Evolutionary conservation across 352 stramenopile genomes (phyloP), one percentile per base, ranked within the genome.

Genomic region (Globisporangium iwayamae): DNA sequence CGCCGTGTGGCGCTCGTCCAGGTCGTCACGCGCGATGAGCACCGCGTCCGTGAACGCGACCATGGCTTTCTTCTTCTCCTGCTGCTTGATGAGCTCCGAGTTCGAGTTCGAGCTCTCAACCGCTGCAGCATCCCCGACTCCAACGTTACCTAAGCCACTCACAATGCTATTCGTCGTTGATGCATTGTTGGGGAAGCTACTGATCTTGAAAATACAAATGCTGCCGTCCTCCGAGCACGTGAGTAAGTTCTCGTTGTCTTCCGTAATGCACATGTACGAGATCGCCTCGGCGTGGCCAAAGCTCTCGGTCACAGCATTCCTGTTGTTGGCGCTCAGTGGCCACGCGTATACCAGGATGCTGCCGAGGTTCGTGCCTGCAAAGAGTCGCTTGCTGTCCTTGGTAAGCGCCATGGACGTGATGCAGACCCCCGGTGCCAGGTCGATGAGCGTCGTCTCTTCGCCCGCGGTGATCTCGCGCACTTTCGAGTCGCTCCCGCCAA

Each of bases 1-100:
- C 18, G 79, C 71, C 13, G 75, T 63, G 8, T 76, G 66, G 34
- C 78, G 79, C 43, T 95, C 85, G 7, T 96, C 83, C 0, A 96
- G 62, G 60, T 96, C 88, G 34, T 96, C 88, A 2, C 81, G 68
- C 25, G 82, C 75, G 16, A 96, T 71, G 8, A 94, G 67, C 14
- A 96, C 71, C 4, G 83, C 72, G 56, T 95, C 87, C 2, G 56
- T 60, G 28, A 73, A 66, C 25, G 67, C 62, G 2, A 58, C 18
- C 20, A 64, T 47, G 7, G 48, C 52, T 41, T 73, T 74, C 63
- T 71, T 75, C 48, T 74, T 74, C 20, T 74, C 69, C 8, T 67
- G 63, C 38, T 66, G 66, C 41, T 68, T 56, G 52, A 60, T 3
- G 14, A 68, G 16, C 22, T 45, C 43, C 2, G 41, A 47, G 14